Conservation (phyloP, 1,284 basidiomycete genomes). For the Malassezia slooffiae region DNA sequence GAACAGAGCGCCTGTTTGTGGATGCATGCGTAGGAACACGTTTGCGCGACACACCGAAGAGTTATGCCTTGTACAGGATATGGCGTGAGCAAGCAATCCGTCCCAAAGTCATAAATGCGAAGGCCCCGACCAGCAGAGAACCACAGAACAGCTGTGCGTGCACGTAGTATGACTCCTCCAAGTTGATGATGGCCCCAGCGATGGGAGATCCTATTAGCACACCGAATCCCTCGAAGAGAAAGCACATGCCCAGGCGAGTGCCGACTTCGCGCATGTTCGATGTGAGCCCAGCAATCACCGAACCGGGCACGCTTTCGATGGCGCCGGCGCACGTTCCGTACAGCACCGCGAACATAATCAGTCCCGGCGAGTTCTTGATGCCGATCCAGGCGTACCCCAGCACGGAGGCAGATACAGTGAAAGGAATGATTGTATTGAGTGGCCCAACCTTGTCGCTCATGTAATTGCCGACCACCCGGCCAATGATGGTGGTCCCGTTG, state of each 20-base stretch:
- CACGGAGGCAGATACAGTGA: constrained; percentile 30
- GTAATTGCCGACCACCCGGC: constrained; percentile 44
- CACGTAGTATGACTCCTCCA: constrained; percentile 1
- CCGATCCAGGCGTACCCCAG: constrained; percentile 22
- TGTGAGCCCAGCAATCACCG: constrained; percentile 7
- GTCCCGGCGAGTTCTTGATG: neutral
- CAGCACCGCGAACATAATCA: constrained; percentile 22
- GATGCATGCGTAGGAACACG: too few relatives aligned
- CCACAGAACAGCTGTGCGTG: constrained; percentile 14
- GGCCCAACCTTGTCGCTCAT: constrained; percentile 42
- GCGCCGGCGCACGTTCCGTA: constrained; percentile 30
- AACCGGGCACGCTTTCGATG: constrained; percentile 23
- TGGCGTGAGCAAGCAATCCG: too few relatives aligned
- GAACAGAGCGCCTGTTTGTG: too few relatives aligned
- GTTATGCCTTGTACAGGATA: too few relatives aligned
- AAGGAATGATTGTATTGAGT: constrained; percentile 44
- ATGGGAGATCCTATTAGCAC: constrained; percentile 19
- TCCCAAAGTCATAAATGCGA: too few relatives aligned
- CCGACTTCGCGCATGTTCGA: constrained; percentile 7
- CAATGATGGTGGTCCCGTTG: constrained; percentile 31
- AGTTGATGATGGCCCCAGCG: constrained; percentile 17
- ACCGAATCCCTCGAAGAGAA: constrained; percentile 4
- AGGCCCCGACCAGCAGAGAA: too few relatives aligned
- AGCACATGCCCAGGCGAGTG: constrained; percentile 2
- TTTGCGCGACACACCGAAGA: too few relatives aligned